phyloP scores from a whole-genome alignment of 2,329 filamentous ascomycete genomes.

The Monascus ruber region DNA sequence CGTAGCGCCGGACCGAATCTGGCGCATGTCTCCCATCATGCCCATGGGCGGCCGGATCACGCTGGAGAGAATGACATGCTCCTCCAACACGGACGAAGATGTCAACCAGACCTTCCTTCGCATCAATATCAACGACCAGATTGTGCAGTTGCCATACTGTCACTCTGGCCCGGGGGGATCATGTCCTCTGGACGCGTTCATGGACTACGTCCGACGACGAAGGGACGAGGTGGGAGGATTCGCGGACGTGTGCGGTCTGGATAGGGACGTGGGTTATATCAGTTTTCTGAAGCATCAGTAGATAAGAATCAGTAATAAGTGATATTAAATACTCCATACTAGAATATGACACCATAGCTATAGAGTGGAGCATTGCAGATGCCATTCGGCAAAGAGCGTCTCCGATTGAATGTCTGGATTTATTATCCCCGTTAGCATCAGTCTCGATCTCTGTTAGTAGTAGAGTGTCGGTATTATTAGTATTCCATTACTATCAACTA shows the following conservation, averaged over 20 bases:
- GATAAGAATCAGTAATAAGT: neutral
- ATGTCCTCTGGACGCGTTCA: constrained; percentile 38
- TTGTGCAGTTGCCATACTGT: constrained; percentile 40
- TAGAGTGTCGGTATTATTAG: no score
- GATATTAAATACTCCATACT: neutral
- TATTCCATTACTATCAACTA: no score
- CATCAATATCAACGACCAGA: constrained; percentile 47
- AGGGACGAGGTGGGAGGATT: constrained; percentile 38
- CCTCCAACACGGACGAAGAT: constrained; percentile 6
- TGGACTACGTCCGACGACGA: constrained; percentile 27
- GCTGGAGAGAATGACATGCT: constrained; percentile 42
- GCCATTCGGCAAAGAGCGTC: no score
- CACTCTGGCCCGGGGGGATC: constrained; percentile 36
- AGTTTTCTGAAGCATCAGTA: constrained; percentile 39
- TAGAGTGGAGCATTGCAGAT: no score
- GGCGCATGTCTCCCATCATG: constrained; percentile 44
- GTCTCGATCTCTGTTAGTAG: no score
- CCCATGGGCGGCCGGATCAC: constrained; percentile 48
- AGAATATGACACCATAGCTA: neutral
- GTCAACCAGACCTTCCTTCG: constrained; percentile 33
- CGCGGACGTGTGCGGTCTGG: constrained; percentile 36
- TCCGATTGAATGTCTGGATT: no score
- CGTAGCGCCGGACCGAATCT: constrained; percentile 34
- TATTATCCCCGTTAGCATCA: no score
- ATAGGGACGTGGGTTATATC: constrained; percentile 31